Evolutionary conservation across 2,329 filamentous ascomycete species (phyloP), one percentile per base, ranked within the genome.

Genomic region (Beauveria caledonica): DNA sequence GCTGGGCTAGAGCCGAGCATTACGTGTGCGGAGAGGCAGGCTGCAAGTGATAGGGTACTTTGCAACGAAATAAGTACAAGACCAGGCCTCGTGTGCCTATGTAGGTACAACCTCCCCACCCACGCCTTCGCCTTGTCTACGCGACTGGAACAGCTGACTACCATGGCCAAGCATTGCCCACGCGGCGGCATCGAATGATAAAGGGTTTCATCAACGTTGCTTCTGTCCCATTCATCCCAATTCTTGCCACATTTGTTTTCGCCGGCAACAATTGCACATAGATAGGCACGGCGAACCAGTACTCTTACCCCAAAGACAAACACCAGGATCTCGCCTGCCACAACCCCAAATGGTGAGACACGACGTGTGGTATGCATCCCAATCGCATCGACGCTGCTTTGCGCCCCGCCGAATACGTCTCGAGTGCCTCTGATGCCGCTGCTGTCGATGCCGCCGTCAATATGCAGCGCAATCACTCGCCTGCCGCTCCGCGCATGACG

Each of bases 361-460:
- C 60, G 58, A 45, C 56, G 58, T 49, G 63, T 64, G 62, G 65
- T 54, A 72, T 72, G 70, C 65, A 66, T 62, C 64, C 65, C 36
- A 64, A 68, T 65, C 67, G 63, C 52, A 65, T 65, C 58, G 64
- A 68, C 58, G 62, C 64, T 60, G 63, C 63, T 48, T 60, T 63
- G 55, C 63, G 64, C 51, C 60, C 60, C 58, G 62, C 64, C 42
- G 59, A 62, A 15, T 36, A 36, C 33, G 33, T 36, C 33, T 15
- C 19, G 49, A 44, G 33, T 42, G 58, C 19, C 45, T 9, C 33
- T 44, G 21, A 17, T 17, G 44, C 39, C 25, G 23, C 10, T 61
- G 60, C 62, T 48, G 49, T 57, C 40, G 27, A 56, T 51, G 45
- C 63, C 60, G 58, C 59, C 25, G 10, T 33, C 10, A 40, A 56